Evolutionary conservation across 371 early-diverging fungal species (phyloP).

Genomic region (Amoeboaphelidium protococcarum): DNA sequence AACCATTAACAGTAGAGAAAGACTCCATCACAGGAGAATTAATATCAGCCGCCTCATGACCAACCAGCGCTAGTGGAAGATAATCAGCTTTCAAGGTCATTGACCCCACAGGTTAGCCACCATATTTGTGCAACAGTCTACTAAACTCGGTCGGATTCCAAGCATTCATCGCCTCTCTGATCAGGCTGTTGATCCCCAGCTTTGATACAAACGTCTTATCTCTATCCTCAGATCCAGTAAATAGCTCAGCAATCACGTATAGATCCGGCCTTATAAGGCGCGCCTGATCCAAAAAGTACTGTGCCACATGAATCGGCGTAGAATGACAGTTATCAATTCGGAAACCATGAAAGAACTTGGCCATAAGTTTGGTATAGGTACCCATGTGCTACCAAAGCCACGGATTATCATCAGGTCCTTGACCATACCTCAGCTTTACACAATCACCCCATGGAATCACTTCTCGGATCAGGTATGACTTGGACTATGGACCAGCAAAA

Average conservation of each 20-base stretch:
- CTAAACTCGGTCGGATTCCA: slow-evolving; percentile 74
- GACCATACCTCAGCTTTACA: slow-evolving; percentile 82
- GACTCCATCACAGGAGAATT: not conserved
- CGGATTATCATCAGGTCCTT: slow-evolving; percentile 49
- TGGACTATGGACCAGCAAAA: slow-evolving; percentile 60
- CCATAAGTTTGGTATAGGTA: slow-evolving; percentile 59
- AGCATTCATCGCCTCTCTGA: slow-evolving; percentile 90
- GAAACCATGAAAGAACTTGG: slow-evolving; percentile 70
- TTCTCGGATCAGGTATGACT: slow-evolving; percentile 67
- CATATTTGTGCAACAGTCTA: slow-evolving; percentile 58
- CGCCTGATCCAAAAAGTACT: slow-evolving; percentile 67
- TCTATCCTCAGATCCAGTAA: slow-evolving; percentile 74
- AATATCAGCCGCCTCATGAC: not conserved
- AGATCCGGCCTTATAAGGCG: slow-evolving; percentile 56
- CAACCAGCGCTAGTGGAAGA: slow-evolving; percentile 1
- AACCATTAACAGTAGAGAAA: not conserved
- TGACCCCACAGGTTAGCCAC: slow-evolving; percentile 39
- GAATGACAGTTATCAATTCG: slow-evolving; percentile 96
- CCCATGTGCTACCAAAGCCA: slow-evolving; percentile 87
- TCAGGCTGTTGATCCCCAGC: slow-evolving; percentile 78
- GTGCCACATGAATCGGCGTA: slow-evolving; percentile 78
- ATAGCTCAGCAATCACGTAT: slow-evolving; percentile 86
- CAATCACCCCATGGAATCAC: slow-evolving; percentile 96
- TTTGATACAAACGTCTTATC: slow-evolving; percentile 65
- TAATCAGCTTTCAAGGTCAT: slow-evolving; percentile 1